phyloP scores from a whole-genome alignment of 1,284 basidiomycete genomes.

The Porodaedalea pini region DNA sequence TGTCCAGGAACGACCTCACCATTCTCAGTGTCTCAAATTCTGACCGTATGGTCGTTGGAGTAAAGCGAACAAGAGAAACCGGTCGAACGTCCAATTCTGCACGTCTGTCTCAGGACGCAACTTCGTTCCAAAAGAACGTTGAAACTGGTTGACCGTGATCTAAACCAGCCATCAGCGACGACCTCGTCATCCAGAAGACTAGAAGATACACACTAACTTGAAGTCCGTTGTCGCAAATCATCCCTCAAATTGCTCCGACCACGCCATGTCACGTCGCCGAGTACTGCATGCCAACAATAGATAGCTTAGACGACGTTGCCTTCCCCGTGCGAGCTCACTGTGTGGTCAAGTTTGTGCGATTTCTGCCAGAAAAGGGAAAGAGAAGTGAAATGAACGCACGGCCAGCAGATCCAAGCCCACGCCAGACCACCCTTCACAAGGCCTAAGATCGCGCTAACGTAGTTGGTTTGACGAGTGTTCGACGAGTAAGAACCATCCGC shows the following conservation, averaged over 20 bases:
- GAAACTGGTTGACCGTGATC: conserved; percentile 45
- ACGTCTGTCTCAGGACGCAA: conserved; percentile 39
- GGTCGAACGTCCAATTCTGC: conserved; percentile 52
- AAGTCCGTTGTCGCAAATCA: conserved; percentile 43
- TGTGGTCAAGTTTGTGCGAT: conserved; percentile 20
- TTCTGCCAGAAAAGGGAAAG: conserved; percentile 4
- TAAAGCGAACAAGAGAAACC: conserved; percentile 33
- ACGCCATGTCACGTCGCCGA: conserved; percentile 57
- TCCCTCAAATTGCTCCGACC: conserved; percentile 52
- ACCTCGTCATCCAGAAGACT: not conserved
- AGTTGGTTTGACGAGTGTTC: conserved; percentile 78
- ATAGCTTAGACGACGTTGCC: conserved; percentile 56
- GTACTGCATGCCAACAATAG: conserved; percentile 76
- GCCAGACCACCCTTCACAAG: conserved; percentile 63
- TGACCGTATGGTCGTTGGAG: too few relatives aligned
- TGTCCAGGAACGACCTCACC: not conserved
- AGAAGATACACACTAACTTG: conserved; percentile 31
- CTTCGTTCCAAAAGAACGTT: conserved; percentile 24
- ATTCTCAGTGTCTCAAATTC: conserved; percentile 69
- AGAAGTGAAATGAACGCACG: conserved; percentile 18
- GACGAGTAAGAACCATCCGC: conserved; percentile 57
- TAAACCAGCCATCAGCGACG: conserved; percentile 24
- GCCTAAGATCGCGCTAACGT: conserved; percentile 72
- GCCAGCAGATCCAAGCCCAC: conserved; percentile 56
- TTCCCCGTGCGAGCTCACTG: conserved; percentile 25